These are phyloP conservation scores for Taiozyma sp. DNA, from an alignment of 1,139 yeast species.

Conservation along the genomic window DNA sequence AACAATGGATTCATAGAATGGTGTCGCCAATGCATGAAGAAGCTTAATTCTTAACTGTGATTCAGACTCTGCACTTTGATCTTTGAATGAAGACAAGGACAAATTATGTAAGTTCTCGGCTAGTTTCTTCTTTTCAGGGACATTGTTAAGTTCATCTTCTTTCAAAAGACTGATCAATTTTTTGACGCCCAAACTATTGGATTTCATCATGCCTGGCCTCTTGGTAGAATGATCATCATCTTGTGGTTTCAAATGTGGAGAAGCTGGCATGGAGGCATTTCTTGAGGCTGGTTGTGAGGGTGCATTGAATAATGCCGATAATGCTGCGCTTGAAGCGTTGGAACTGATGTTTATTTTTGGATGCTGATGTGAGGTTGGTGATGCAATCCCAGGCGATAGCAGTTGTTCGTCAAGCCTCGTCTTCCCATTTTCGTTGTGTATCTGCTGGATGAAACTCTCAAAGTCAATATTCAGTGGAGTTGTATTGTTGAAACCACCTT, in stretches of 20 bases:
- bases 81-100: constrained; percentile 36
- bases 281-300: constrained; percentile 2
- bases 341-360: constrained; percentile 15
- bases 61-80: constrained; percentile 25
- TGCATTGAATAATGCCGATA: constrained; percentile 46
- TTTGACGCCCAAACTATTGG: constrained; percentile 12
- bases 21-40: constrained; percentile 67
- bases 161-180: constrained; percentile 27
- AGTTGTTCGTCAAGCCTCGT: constrained; percentile 25
- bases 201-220: constrained; percentile 3
- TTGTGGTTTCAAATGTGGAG: background rate
- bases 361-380: background rate
- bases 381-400: constrained; percentile 1
- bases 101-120: constrained; percentile 54
- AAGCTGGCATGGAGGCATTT: constrained; percentile 3
- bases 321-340: constrained; percentile 60
- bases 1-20: constrained; percentile 51
- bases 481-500: constrained; percentile 3
- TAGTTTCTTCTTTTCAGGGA: constrained; percentile 31
- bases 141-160: constrained; percentile 26
- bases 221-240: background rate
- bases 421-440: constrained; percentile 35
- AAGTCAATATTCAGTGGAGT: constrained; percentile 20
- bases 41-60: constrained; percentile 46
- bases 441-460: constrained; percentile 19